phyloP scores from a whole-genome alignment of 2,329 filamentous ascomycete species.

The Mariannaea elegans region DNA sequence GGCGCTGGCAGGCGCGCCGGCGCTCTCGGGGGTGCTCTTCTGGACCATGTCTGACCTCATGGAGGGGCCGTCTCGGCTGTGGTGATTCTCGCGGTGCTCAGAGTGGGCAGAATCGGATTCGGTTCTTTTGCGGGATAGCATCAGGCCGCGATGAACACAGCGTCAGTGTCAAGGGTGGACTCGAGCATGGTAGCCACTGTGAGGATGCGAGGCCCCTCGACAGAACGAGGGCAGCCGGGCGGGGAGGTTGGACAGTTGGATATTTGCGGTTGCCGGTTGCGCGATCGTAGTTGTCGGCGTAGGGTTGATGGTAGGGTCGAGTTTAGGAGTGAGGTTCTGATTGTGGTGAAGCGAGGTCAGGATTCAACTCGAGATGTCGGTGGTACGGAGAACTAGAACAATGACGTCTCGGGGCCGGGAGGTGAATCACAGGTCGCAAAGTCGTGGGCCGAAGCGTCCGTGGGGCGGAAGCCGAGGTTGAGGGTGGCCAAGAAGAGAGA shows the following conservation, averaged over 20 bases:
- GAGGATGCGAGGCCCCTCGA: slow-evolving; percentile 33
- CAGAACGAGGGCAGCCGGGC: slow-evolving; percentile 25
- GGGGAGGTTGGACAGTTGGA: not conserved
- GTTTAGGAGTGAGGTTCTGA: too few species aligned
- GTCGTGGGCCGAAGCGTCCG: not conserved
- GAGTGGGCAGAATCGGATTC: slow-evolving; percentile 25
- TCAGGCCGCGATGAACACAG: slow-evolving; percentile 35
- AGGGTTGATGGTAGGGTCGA: not conserved
- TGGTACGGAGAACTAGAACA: not conserved
- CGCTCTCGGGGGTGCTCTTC: slow-evolving; percentile 42
- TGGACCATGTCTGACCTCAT: slow-evolving; percentile 41
- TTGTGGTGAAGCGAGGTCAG: too few species aligned
- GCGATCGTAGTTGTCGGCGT: not conserved
- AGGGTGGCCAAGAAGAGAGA: not conserved
- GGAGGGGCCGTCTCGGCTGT: slow-evolving; percentile 6
- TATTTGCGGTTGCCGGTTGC: not conserved
- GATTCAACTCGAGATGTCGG: not conserved
- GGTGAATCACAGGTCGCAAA: not conserved
- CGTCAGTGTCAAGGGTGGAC: slow-evolving; percentile 36
- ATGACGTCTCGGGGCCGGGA: not conserved
- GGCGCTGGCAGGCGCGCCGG: slow-evolving; percentile 25
- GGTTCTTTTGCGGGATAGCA: slow-evolving; percentile 33
- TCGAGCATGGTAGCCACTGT: slow-evolving; percentile 39
- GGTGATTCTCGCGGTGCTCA: slow-evolving; percentile 19
- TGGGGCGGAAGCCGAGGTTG: not conserved